Base-by-base conservation (phyloP, 768 basidiomycete species). In the Xerocomus spinulosus region DNA sequence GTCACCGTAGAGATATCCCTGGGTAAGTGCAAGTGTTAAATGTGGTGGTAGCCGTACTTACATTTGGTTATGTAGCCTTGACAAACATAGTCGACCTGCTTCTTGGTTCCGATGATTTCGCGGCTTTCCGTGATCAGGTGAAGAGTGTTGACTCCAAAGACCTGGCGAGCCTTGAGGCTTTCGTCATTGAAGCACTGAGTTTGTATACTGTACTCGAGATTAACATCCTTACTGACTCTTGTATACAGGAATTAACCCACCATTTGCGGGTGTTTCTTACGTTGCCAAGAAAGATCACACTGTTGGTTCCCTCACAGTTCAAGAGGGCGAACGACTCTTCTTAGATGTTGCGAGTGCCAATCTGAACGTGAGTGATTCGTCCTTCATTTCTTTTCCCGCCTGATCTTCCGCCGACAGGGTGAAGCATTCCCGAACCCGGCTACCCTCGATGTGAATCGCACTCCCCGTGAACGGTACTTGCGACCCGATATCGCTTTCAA, bases 171-270 rank as follows among this genome's bases (percentile, higher is more conserved):
- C 62, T 91, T 14, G 71, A 76, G 46, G 80, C 77, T 23, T 82
- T 79, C 56, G 77, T 81, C 12, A 72, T 75, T 17, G 89, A 92
- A 62, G 84, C 85, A 13, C 62, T 88, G 50, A 78, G 86, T 87
- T 44, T 56, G 84, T 77, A 0, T 15, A 48, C n/a, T 5, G 9
- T 29, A 13, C 38, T 28, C n/a, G 9, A 28, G 5, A 15, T 10
- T 9, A 23, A 4, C 39, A 23, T 23, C 12, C 3, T 32, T 49
- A 13, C 46, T 60, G 17, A 62, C 32, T 12, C 17, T n/a, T n/a
- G 14, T 24, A 8, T 48, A 2, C 44, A 89, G 86, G 88, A 44
- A 70, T 87, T 41, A 82, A 85, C 36, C 86, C 88, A 9, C 76
- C 82, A 3, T 82, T 90, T 71, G 76, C 74, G 45, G 87, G 88